Evolutionary conservation across 2,329 filamentous ascomycete genomes (phyloP).

Genomic region (Trichothecium sympodiale): DNA sequence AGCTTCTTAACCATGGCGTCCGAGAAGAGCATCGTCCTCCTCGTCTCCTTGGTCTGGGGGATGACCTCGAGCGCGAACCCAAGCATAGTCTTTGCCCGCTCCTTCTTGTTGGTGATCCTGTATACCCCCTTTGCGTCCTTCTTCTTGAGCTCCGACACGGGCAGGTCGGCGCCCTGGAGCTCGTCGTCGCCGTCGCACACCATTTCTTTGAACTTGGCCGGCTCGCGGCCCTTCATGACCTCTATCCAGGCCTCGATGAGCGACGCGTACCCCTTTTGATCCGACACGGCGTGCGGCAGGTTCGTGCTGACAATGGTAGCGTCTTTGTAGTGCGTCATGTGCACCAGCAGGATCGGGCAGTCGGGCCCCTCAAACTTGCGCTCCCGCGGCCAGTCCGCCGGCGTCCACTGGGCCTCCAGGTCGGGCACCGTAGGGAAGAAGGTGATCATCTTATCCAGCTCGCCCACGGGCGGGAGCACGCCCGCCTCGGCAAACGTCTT

Average conservation of each 20-base stretch:
- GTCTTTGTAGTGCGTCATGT: slow-evolving; percentile 9
- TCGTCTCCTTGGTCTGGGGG: too few species aligned
- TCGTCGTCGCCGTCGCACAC: slow-evolving; percentile 3
- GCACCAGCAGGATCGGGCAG: slow-evolving; percentile 10
- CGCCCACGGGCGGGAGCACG: too few species aligned
- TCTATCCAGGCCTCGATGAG: slow-evolving; percentile 10
- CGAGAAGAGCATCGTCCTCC: too few species aligned
- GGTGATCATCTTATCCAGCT: slow-evolving; percentile 2
- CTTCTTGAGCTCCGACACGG: slow-evolving; percentile 6
- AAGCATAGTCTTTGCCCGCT: slow-evolving; percentile 2
- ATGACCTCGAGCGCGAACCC: slow-evolving; percentile 6
- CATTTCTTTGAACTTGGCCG: slow-evolving; percentile 7
- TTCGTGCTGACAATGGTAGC: slow-evolving; percentile 9
- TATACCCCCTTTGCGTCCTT: slow-evolving; percentile 1
- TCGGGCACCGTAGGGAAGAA: slow-evolving; percentile 6
- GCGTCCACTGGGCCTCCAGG: too few species aligned
- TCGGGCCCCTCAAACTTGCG: slow-evolving; percentile 7
- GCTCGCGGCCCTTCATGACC: slow-evolving; percentile 7
- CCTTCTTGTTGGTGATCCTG: too few species aligned
- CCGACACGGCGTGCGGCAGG: slow-evolving; percentile 11
- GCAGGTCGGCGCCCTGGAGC: background rate
- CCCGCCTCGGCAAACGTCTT: background rate
- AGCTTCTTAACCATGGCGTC: too few species aligned
- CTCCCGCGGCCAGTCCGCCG: slow-evolving; percentile 9
- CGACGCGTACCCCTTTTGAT: slow-evolving; percentile 10